A percentile compares a stretch with the other conserved stretches of the same genome.
These are phyloP conservation scores for Neurospora cerealis DNA, from an alignment of 495 filamentous ascomycete species.

Conservation along the genomic window DNA sequence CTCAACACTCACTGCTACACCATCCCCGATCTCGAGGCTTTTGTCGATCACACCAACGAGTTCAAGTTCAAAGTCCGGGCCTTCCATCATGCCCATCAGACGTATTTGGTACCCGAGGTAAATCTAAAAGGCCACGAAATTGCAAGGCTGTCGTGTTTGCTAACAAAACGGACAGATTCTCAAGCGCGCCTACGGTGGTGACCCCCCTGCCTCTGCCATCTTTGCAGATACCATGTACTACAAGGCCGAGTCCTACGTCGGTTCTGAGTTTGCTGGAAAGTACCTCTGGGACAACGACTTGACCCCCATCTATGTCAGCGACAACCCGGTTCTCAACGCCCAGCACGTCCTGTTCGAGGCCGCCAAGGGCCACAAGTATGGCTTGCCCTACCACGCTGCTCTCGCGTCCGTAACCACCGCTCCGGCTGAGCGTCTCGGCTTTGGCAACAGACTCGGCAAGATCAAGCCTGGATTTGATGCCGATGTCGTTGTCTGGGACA, in stretches of 20 bases:
- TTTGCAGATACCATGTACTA: conserved; percentile 57
- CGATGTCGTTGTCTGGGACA: conserved; percentile 58
- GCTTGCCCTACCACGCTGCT: conserved; percentile 49
- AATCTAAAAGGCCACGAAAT: neutral
- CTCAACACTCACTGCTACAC: conserved; percentile 61
- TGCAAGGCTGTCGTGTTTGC: neutral
- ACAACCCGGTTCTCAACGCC: conserved; percentile 41
- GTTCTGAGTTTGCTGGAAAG: conserved; percentile 49
- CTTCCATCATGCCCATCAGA: conserved; percentile 56
- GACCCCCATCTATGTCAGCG: conserved; percentile 39
- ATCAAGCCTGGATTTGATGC: conserved; percentile 53
- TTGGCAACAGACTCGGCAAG: conserved; percentile 51
- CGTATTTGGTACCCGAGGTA: conserved; percentile 49
- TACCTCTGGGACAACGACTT: conserved; percentile 50
- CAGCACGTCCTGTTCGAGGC: conserved; percentile 49
- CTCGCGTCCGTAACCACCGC: conserved; percentile 51
- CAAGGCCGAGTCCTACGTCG: conserved; percentile 52
- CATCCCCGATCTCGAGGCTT: conserved; percentile 52
- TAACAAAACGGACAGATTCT: conserved; percentile 26
- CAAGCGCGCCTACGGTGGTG: conserved; percentile 38
- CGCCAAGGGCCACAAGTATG: conserved; percentile 49
- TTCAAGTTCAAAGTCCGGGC: conserved; percentile 52
- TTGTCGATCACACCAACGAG: conserved; percentile 53
- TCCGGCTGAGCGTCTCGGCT: conserved; percentile 48
- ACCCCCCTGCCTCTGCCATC: conserved; percentile 34